Evolutionary conservation across 768 basidiomycete species (phyloP).

Genomic region (Fibroporia radiculosa): DNA sequence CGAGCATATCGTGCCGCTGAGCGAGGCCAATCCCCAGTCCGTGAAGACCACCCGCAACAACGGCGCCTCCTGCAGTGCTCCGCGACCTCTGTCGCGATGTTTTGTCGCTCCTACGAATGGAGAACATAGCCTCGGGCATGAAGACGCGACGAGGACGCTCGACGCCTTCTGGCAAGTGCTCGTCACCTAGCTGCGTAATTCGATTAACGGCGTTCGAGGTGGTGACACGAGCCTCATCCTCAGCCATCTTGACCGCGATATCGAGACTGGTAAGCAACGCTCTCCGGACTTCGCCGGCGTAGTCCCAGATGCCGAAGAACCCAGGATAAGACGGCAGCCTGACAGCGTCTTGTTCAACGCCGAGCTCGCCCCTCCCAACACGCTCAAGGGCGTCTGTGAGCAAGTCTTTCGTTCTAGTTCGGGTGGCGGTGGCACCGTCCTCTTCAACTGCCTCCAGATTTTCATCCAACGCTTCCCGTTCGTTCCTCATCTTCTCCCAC

Average conservation of each 20-base stretch:
- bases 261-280: conserved; percentile 79
- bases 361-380: conserved; percentile 70
- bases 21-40: conserved; percentile 82
- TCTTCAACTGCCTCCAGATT: conserved; percentile 78
- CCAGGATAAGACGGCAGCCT: conserved; percentile 79
- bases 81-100: conserved; percentile 30
- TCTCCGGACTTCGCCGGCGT: conserved; percentile 70
- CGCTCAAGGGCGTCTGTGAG: conserved; percentile 66
- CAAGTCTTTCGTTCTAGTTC: conserved; percentile 45
- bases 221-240: conserved; percentile 71
- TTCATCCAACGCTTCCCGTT: conserved; percentile 70
- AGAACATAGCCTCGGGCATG: conserved; percentile 98
- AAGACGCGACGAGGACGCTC: conserved; percentile 81
- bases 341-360: conserved; percentile 37
- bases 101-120: conserved; percentile 35
- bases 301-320: conserved; percentile 76
- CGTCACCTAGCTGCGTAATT: conserved; percentile 64
- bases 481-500: conserved; percentile 78
- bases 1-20: conserved; percentile 66
- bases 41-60: conserved; percentile 70
- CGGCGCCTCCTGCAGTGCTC: conserved; percentile 31
- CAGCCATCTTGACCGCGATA: conserved; percentile 66
- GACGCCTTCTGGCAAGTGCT: conserved; percentile 72
- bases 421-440: conserved; percentile 45
- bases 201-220: conserved; percentile 59